Percentiles rank a stretch among this genome's conserved stretches.
Evolutionary conservation across 352 stramenopile genomes (phyloP).

Genomic region (Halophytophthora batemanensis): DNA sequence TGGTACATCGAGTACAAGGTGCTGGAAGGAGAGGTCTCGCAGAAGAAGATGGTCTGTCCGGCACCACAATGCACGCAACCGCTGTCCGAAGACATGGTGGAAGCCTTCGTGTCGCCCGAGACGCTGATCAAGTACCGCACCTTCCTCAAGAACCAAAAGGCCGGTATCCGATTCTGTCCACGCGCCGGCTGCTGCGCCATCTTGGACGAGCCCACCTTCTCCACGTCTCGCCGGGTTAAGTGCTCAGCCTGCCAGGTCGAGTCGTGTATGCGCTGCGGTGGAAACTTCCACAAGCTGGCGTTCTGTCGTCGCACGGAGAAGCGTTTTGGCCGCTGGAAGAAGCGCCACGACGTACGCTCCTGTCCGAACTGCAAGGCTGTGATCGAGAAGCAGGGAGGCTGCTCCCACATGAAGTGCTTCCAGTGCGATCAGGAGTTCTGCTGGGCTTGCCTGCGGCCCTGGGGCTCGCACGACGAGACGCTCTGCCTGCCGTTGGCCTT

Average conservation of each 20-base stretch:
- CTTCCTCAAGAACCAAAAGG: slow-evolving; percentile 62
- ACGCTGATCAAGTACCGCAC: slow-evolving; percentile 62
- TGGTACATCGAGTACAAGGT: slow-evolving; percentile 82
- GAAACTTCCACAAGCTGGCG: slow-evolving; percentile 51
- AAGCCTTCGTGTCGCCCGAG: slow-evolving; percentile 42
- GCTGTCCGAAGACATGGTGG: slow-evolving; percentile 47
- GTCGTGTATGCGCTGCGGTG: slow-evolving; percentile 70
- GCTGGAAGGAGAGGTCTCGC: slow-evolving; percentile 67
- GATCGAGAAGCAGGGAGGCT: slow-evolving; percentile 86
- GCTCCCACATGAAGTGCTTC: slow-evolving; percentile 84
- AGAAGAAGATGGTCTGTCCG: slow-evolving; percentile 71
- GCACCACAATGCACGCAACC: slow-evolving; percentile 50
- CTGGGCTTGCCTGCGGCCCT: slow-evolving; percentile 71
- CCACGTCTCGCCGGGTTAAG: slow-evolving; percentile 35
- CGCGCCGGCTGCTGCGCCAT: slow-evolving; percentile 55
- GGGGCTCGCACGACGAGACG: slow-evolving; percentile 70
- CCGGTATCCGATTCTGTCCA: slow-evolving; percentile 71
- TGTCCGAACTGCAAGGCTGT: slow-evolving; percentile 65
- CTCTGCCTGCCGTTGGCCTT: slow-evolving; percentile 71
- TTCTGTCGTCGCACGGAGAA: slow-evolving; percentile 61
- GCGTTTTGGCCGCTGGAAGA: slow-evolving; percentile 67
- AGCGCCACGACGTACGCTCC: slow-evolving; percentile 60
- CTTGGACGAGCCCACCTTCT: slow-evolving; percentile 56
- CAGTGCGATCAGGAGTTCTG: slow-evolving; percentile 86
- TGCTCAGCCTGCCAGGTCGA: slow-evolving; percentile 45